Evolutionary conservation across 2,329 filamentous ascomycete genomes (phyloP), one percentile per base, ranked within the genome.

Genomic region (Tolypocladium paradoxum): DNA sequence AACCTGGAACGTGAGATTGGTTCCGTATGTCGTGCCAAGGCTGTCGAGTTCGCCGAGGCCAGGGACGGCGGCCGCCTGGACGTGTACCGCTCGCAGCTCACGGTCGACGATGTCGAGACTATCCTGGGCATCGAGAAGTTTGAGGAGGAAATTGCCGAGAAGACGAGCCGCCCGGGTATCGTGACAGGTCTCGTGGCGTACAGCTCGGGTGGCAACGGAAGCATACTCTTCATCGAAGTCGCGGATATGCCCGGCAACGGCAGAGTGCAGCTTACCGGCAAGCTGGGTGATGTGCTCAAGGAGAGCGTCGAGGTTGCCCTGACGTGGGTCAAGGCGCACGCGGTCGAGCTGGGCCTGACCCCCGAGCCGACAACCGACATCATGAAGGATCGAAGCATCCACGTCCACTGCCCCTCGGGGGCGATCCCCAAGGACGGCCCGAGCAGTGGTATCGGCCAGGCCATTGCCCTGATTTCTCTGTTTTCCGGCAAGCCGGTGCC

Each of bases 181-280:
- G 92, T 99, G 37, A 99, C 93, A 0, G 93, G 93, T 16, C 84
- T 99, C 34, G 93, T 99, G 18, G 93, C 93, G 9, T 99, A 96
- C 73, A 90, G 86, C 64, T 87, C 86, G 4, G 92, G 93, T 49
- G 90, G 90, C 48, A 92, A 96, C 68, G 93, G 93, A 57, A 91
- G 88, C 65, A 99, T 99, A 63, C 79, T 99, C 53, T 99, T 99
- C 76, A 99, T 99, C 62, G 93, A 99, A 71, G 90, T 96, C 46
- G 90, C 92, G 12, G 91, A 96, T 65, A 97, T 97, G 90, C 93
- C 93, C 0, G 93, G 93, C 45, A 85, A 82, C 53, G 93, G 93
- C 35, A 85, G 87, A 51, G 90, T 99, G 36, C 93, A 97, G 71
- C 83, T 99, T 29, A 99, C 93, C 1, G 93, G 93, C 56, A 97